phyloP scores from a whole-genome alignment of 2,329 filamentous ascomycete genomes.

The Capronia coronata region DNA sequence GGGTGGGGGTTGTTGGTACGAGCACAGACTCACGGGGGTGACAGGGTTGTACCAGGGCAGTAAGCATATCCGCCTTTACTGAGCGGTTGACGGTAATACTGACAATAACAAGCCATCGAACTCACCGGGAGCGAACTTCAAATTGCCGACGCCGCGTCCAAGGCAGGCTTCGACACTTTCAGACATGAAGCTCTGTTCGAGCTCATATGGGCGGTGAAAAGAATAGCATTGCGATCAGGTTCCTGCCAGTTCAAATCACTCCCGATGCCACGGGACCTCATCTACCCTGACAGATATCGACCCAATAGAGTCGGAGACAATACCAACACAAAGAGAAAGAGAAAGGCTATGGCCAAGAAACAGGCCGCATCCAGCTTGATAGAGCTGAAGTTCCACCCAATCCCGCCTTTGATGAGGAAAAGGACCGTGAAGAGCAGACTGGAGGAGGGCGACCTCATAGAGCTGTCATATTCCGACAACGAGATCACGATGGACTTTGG shows the following conservation, averaged over 20 bases:
- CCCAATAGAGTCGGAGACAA: constrained; percentile 15
- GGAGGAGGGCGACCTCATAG: constrained; percentile 10
- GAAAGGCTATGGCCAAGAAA: constrained; percentile 5
- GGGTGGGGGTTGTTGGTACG: constrained; percentile 23
- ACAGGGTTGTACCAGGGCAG: constrained; percentile 25
- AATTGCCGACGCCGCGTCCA: constrained; percentile 22
- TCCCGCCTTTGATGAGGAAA: constrained; percentile 15
- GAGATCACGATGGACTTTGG: not conserved
- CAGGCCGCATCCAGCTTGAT: not conserved
- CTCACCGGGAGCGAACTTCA: constrained; percentile 21
- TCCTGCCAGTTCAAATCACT: not conserved
- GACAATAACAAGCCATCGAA: constrained; percentile 15
- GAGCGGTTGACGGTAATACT: not conserved
- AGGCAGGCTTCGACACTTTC: constrained; percentile 23
- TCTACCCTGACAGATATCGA: constrained; percentile 28
- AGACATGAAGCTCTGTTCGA: constrained; percentile 23
- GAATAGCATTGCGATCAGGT: constrained; percentile 10
- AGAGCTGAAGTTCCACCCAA: constrained; percentile 12
- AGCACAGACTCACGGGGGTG: constrained; percentile 26
- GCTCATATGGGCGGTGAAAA: constrained; percentile 27
- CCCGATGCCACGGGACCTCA: constrained; percentile 7
- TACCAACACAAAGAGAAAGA: constrained; percentile 21
- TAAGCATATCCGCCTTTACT: constrained; percentile 2
- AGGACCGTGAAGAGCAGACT: not conserved
- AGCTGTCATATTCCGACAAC: constrained; percentile 7